These are phyloP conservation scores for Sclerotinia spermophila DNA, from an alignment of 2,329 filamentous ascomycete species.

Conservation along the genomic window DNA sequence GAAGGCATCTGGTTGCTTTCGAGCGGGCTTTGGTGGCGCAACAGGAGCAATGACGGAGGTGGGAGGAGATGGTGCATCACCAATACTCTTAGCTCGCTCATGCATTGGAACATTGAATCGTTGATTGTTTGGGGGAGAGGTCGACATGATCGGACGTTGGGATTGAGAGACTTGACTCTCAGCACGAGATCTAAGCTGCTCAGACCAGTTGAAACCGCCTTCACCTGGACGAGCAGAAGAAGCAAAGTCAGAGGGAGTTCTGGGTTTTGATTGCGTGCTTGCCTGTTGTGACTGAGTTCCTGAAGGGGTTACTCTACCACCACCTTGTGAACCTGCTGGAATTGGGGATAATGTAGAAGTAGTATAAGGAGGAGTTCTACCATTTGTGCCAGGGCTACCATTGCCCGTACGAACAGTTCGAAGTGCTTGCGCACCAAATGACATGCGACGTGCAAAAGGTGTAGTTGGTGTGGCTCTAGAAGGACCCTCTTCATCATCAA, in stretches of 20 bases:
- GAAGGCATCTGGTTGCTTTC: conserved; percentile 82
- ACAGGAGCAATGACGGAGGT: conserved; percentile 43
- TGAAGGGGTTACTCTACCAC: conserved; percentile 31
- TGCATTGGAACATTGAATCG: conserved; percentile 43
- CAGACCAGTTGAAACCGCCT: conserved; percentile 88
- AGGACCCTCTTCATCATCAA: conserved; percentile 60
- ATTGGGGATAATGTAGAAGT: conserved; percentile 32
- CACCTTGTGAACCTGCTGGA: conserved; percentile 27
- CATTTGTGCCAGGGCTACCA: conserved; percentile 33
- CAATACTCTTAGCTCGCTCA: conserved; percentile 67
- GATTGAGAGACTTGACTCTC: conserved; percentile 67
- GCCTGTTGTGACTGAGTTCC: conserved; percentile 43
- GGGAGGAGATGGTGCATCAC: conserved; percentile 58
- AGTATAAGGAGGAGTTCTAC: conserved; percentile 36
- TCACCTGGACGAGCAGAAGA: conserved; percentile 71
- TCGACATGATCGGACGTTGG: conserved; percentile 54
- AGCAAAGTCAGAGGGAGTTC: conserved; percentile 63
- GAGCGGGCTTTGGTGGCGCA: conserved; percentile 39
- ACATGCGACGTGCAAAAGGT: conserved; percentile 80
- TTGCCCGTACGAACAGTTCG: conserved; percentile 38
- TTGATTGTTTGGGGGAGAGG: conserved; percentile 45
- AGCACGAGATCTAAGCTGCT: conserved; percentile 88
- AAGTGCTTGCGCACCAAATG: conserved; percentile 75
- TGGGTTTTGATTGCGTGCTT: conserved; percentile 54
- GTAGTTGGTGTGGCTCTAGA: conserved; percentile 61